A percentile compares a stretch with the other conserved stretches of the same genome.
phyloP scores from a whole-genome alignment of 176 grass and related monocot species.

The Cenchrus fungigraminus region DNA sequence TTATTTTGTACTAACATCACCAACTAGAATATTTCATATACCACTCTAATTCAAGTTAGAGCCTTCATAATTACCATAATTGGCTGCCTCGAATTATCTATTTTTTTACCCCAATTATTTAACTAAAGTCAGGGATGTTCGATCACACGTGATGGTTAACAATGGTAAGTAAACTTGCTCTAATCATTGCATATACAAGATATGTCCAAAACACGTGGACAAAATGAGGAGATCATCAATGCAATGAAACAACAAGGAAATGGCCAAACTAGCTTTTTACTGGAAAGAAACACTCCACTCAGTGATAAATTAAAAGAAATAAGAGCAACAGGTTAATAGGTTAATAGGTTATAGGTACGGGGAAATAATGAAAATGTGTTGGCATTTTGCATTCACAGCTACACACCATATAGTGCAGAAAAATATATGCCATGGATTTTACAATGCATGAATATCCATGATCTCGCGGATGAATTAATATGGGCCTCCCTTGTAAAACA shows the following conservation, averaged over 20 bases:
- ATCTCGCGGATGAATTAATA: too few species aligned
- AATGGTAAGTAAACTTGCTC: constrained; percentile 16
- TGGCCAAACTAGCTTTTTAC: background rate
- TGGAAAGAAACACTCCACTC: background rate
- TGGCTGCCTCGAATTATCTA: background rate
- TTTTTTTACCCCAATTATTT: background rate
- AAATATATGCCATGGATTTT: background rate
- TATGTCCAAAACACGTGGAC: constrained; percentile 1
- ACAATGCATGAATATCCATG: background rate
- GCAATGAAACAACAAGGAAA: background rate
- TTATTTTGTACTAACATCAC: background rate
- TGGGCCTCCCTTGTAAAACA: too few species aligned
- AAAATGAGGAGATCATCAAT: constrained; percentile 1
- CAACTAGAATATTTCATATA: constrained; percentile 18
- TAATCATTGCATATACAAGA: background rate
- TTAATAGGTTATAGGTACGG: background rate
- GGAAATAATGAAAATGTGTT: background rate
- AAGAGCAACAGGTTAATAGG: background rate
- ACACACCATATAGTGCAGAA: background rate
- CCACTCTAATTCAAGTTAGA: constrained; percentile 24
- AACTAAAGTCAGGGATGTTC: constrained; percentile 6
- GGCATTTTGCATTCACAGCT: background rate
- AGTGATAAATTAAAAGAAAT: constrained; percentile 13
- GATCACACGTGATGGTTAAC: background rate
- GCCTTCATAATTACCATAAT: background rate